Evolutionary conservation across 2,329 filamentous ascomycete species (phyloP), one percentile per base, ranked within the genome.

Genomic region (Colletotrichum sp.): DNA sequence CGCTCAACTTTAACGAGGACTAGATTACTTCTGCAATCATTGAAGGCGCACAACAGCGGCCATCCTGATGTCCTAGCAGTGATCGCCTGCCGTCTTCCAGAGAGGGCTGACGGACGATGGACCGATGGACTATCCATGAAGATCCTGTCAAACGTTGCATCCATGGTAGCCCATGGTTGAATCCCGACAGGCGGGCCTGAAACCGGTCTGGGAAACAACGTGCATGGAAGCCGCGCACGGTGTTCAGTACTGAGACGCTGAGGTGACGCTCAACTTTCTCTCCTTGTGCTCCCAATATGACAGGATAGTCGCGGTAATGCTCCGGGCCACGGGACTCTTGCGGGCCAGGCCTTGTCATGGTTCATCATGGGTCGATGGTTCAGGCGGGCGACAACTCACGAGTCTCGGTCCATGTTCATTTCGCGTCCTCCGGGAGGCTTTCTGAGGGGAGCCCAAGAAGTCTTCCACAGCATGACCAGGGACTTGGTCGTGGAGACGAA

Each of bases 121-220:
- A 69, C 32, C 69, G 65, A 59, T 63, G 69, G 24, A 30, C 39
- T 49, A 49, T 68, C 71, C 60, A 57, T 72, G 57, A 72, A 68
- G 76, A 76, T 76, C 63, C 73, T 69, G 77, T 78, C 26, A 74
- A 78, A 78, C 77, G 77, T 78, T 78, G 77, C 77, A 76, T 77
- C 68, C 55, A 71, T 30, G 30, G 57, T 24, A 75, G 67, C 71
- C 60, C 49, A 63, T 67, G 71, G 70, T 67, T 66, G 39, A 67
- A 49, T 68, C 52, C 68, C 66, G 76, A 67, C 44, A 74, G 30
- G 55, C 62, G 55, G 69, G 67, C 70, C 28, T 78, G 72, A 77
- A 77, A 78, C 72, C 52, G 64, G 76, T 30, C 55, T 66, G 55
- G 21, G 32, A 39, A 77, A 76, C 71, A 74, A 69, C 68, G 76